A percentile compares a stretch with the other conserved stretches of the same genome.
These are phyloP conservation scores for Alternaria sp. DNA, from an alignment of 2,329 filamentous ascomycete species.

Conservation along the genomic window DNA sequence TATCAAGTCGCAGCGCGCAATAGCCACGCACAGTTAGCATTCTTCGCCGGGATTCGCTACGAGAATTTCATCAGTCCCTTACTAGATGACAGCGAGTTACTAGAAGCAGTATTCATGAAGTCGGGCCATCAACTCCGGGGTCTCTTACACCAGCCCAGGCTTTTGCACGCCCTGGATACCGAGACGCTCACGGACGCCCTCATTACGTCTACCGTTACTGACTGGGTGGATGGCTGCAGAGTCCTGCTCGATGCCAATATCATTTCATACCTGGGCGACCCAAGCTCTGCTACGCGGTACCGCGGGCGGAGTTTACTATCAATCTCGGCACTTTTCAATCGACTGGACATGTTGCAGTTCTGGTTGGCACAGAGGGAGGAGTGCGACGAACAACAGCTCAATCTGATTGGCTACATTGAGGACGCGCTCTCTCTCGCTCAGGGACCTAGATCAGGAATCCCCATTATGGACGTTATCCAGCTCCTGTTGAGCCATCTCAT, in stretches of 20 bases:
- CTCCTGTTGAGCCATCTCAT: background rate
- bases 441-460: no score
- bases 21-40: no score
- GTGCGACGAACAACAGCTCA: background rate
- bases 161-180: rapidly evolving
- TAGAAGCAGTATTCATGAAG: background rate
- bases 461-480: background rate
- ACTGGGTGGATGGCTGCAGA: background rate
- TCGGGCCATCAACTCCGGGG: background rate
- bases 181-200: rapidly evolving
- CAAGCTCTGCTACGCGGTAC: rapidly evolving
- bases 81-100: background rate
- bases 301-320: rapidly evolving
- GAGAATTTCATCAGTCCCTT: background rate
- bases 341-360: background rate
- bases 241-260: background rate
- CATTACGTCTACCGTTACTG: background rate
- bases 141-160: background rate
- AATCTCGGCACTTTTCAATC: no score
- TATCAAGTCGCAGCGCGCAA: no score
- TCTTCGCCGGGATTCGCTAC: background rate
- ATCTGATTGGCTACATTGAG: background rate
- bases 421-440: no score
- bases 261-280: rapidly evolving
- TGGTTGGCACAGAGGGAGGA: background rate